Evolutionary conservation across 179 eudicot genomes (phyloP).

Genomic region (Spergularia azorica): DNA sequence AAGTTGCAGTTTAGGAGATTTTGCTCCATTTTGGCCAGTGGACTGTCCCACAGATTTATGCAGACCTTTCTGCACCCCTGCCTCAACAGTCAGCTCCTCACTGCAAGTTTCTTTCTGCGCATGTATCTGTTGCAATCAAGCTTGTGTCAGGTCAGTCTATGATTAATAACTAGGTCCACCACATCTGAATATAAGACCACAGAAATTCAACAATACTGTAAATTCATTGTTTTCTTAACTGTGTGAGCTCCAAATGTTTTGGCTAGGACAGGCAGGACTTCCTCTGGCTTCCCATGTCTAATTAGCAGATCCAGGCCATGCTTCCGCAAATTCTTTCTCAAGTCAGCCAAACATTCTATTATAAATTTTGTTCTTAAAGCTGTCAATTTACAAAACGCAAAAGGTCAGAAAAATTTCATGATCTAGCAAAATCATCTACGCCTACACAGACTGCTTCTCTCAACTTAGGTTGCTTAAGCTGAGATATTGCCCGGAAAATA

Average conservation of each 20-base stretch:
- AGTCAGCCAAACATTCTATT: constrained; percentile 75
- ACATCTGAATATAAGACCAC: too few species aligned
- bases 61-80: constrained; percentile 41
- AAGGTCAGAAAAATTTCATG: not conserved
- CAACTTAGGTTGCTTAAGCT: too few species aligned
- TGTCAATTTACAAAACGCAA: constrained; percentile 31
- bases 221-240: constrained; percentile 43
- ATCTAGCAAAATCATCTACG: too few species aligned
- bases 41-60: constrained; percentile 10
- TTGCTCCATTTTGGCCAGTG: constrained; percentile 21
- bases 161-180: not conserved
- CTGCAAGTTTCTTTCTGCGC: constrained; percentile 97
- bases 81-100: constrained; percentile 77
- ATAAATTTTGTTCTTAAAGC: constrained; percentile 78
- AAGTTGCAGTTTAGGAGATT: constrained; percentile 51
- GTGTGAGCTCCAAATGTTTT: constrained; percentile 72
- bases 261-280: constrained; percentile 67
- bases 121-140: constrained; percentile 48
- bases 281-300: constrained; percentile 82
- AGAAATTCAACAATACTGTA: not conserved
- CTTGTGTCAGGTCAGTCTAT: not conserved
- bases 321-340: constrained; percentile 65
- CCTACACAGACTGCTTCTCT: too few species aligned
- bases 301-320: constrained; percentile 68
- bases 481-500: too few species aligned